phyloP scores from a whole-genome alignment of 2,329 filamentous ascomycete genomes.

The Trichoderma afroharzianum region DNA sequence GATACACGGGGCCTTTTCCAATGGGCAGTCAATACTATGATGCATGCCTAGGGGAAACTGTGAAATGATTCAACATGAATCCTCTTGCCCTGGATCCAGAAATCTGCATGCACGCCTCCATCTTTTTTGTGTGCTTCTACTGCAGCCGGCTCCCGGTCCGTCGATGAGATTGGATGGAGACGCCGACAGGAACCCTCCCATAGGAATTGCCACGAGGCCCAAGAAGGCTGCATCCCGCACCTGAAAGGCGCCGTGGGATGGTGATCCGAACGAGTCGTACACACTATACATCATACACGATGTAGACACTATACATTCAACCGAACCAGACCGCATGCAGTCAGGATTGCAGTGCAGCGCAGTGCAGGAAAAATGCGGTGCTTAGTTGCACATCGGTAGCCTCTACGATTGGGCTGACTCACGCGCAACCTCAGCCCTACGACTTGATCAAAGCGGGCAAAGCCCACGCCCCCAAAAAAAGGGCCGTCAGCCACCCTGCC shows the following conservation, averaged over 20 bases:
- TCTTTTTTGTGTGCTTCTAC: background rate
- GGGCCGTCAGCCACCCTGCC: constrained; percentile 9
- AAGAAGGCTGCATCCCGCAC: background rate
- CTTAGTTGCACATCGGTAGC: background rate
- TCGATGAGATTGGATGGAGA: constrained; percentile 14
- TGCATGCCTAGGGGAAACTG: background rate
- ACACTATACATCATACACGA: background rate
- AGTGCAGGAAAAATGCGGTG: background rate
- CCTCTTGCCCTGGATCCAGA: background rate
- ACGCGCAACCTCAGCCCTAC: constrained; percentile 11
- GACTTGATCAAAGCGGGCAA: background rate
- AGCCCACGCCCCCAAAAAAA: constrained; percentile 3
- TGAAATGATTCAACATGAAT: constrained; percentile 1
- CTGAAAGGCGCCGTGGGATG: background rate
- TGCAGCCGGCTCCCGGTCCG: constrained; percentile 8
- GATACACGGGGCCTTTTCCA: too few species aligned
- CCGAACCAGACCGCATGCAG: background rate
- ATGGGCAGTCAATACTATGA: background rate
- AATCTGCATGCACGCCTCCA: background rate
- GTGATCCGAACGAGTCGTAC: background rate
- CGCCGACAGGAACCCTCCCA: constrained; percentile 7
- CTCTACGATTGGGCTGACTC: constrained; percentile 15
- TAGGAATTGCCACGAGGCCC: constrained; percentile 7
- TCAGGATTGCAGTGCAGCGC: background rate
- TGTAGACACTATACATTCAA: background rate